Percentiles rank a stretch among this genome's conserved stretches.
Conservation (phyloP, 192 early-diverging fungal species). For the Glomus cerebriforme region DNA sequence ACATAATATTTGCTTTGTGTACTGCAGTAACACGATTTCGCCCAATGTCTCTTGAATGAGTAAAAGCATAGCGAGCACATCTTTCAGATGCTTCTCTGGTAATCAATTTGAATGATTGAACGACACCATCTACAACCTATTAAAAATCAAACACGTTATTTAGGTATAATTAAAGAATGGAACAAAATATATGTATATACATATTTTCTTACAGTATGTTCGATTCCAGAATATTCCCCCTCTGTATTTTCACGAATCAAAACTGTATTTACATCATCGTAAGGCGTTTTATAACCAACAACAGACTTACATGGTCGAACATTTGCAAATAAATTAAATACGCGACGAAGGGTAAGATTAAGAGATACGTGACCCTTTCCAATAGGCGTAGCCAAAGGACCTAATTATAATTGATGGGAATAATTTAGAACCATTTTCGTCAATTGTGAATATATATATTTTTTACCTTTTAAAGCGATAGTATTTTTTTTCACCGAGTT, state of each 20-base stretch:
- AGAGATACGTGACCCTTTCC: constrained; percentile 99
- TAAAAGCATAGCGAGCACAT: constrained; percentile 92
- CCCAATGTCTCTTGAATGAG: constrained; percentile 86
- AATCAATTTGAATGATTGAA: constrained; percentile 99
- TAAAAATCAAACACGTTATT: constrained; percentile 15
- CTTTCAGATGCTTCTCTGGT: constrained; percentile 93
- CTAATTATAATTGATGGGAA: constrained; percentile 23
- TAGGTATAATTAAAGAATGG: background rate
- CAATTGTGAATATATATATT: background rate
- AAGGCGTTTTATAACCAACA: constrained; percentile 93
- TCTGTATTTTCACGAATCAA: constrained; percentile 99
- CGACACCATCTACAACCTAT: constrained; percentile 66
- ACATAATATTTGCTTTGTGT: constrained; percentile 98
- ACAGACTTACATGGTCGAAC: constrained; percentile 98
- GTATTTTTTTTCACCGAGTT: constrained; percentile 93
- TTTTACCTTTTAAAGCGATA: constrained; percentile 87
- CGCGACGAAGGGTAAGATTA: constrained; percentile 84
- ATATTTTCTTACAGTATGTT: constrained; percentile 69
- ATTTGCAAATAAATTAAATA: constrained; percentile 98
- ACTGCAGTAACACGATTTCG: constrained; percentile 93
- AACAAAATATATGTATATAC: background rate
- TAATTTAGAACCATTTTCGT: background rate
- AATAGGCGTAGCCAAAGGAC: constrained; percentile 95
- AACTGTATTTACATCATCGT: constrained; percentile 96
- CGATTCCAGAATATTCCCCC: constrained; percentile 99